Conservation (phyloP, 116 monocot genomes). For the Phalaenopsis hybrid region DNA sequence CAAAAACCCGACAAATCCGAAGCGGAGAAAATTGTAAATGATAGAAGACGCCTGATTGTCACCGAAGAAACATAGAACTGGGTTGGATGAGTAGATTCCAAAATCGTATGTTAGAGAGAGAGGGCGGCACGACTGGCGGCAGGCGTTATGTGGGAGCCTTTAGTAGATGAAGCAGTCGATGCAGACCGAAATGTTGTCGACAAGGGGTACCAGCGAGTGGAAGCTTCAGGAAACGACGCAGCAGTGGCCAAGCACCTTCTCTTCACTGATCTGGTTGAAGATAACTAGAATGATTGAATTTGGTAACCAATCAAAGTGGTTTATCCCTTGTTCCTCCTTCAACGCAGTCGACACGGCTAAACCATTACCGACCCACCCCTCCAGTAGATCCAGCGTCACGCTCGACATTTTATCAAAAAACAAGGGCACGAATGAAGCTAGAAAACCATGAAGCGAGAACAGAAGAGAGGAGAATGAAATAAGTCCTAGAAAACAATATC, state of each 20-base stretch:
- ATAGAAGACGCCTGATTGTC: not conserved
- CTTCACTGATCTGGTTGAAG: conserved; percentile 36
- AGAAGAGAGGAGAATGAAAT: not conserved
- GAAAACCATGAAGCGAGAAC: not conserved
- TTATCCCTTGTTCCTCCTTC: conserved; percentile 10
- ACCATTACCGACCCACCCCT: conserved; percentile 5
- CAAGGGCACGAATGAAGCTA: not conserved
- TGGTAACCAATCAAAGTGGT: conserved; percentile 41
- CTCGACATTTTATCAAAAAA: not conserved
- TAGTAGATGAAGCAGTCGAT: conserved; percentile 13
- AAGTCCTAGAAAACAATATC: not conserved
- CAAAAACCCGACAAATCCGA: not conserved
- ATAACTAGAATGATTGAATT: conserved; percentile 34
- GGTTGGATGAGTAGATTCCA: not conserved
- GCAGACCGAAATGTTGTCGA: conserved; percentile 35
- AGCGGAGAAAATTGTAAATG: not conserved
- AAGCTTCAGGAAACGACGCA: conserved; percentile 37
- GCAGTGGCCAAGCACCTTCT: conserved; percentile 44
- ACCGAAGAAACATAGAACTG: conserved; percentile 6
- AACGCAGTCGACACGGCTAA: not conserved
- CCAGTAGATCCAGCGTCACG: not conserved
- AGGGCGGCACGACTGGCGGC: not conserved
- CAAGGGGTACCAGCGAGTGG: conserved; percentile 20
- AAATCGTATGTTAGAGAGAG: conserved; percentile 6
- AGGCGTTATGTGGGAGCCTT: not conserved